A percentile compares a stretch with the other conserved stretches of the same genome.
phyloP scores from a whole-genome alignment of 169 alveolate species.

The Plasmodium billcollinsi region DNA sequence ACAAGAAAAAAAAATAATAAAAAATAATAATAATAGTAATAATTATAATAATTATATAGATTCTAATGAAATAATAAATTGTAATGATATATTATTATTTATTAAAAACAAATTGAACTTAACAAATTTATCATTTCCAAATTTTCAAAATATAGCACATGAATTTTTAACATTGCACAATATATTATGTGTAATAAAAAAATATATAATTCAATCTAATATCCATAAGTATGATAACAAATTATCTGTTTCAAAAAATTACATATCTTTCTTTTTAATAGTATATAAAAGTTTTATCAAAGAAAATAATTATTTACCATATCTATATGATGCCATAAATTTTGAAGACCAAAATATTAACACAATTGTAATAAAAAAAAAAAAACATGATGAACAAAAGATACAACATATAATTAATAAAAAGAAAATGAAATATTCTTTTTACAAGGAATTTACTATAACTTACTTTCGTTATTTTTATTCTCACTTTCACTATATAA shows the following conservation, averaged over 20 bases:
- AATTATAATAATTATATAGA: no score
- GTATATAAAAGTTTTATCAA: slow-evolving; percentile 63
- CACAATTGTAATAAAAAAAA: slow-evolving; percentile 21
- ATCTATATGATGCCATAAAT: slow-evolving; percentile 4
- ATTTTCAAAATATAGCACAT: no score
- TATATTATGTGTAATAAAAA: no score
- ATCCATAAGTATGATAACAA: no score
- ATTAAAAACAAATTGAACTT: slow-evolving; percentile 19
- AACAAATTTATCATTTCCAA: background rate
- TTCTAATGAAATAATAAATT: no score
- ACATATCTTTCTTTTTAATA: slow-evolving; percentile 25
- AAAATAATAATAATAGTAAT: no score
- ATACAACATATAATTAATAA: slow-evolving; percentile 6
- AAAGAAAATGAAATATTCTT: slow-evolving; percentile 39
- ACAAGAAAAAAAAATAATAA: background rate
- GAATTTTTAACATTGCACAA: no score
- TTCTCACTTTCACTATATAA: slow-evolving; percentile 21
- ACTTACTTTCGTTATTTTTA: slow-evolving; percentile 36
- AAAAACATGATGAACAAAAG: slow-evolving; percentile 9
- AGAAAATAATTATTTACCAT: slow-evolving; percentile 23
- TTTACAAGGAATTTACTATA: slow-evolving; percentile 13
- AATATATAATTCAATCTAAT: no score
- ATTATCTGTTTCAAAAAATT: background rate
- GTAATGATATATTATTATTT: background rate
- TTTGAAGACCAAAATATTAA: background rate